A percentile compares a stretch with the other conserved stretches of the same genome.
These are phyloP conservation scores for Starmerella cellae DNA, from an alignment of 805 yeast species.

Conservation along the genomic window DNA sequence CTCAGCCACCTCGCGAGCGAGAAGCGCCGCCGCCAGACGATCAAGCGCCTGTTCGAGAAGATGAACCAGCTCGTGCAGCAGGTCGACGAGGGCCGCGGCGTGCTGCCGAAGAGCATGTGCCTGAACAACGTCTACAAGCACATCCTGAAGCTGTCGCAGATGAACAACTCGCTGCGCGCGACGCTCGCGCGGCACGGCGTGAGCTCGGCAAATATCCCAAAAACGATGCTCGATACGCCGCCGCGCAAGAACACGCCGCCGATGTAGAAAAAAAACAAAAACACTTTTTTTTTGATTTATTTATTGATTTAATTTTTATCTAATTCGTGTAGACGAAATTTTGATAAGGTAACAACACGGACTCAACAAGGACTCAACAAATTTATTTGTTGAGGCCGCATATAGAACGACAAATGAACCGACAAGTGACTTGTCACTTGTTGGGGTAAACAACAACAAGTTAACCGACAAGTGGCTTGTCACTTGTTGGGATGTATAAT, in stretches of 20 bases:
- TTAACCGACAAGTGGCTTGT: too few relatives aligned
- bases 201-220: slow-evolving; percentile 9
- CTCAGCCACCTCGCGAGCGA: slow-evolving; percentile 31
- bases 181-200: slow-evolving; percentile 18
- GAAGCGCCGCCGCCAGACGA: slow-evolving; percentile 30
- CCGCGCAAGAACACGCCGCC: background rate
- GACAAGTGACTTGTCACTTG: too few relatives aligned
- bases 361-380: too few relatives aligned
- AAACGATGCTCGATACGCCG: slow-evolving; percentile 1
- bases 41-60: slow-evolving; percentile 29
- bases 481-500: too few relatives aligned
- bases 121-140: slow-evolving; percentile 22
- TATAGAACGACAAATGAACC: too few relatives aligned
- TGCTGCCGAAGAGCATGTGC: slow-evolving; percentile 23
- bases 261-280: background rate
- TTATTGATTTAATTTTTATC: too few relatives aligned
- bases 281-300: too few relatives aligned
- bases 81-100: slow-evolving; percentile 5
- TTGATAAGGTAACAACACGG: too few relatives aligned
- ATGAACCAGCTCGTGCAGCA: slow-evolving; percentile 29
- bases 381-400: too few relatives aligned
- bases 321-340: too few relatives aligned
- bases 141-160: slow-evolving; percentile 19
- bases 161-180: slow-evolving; percentile 22
- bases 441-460: too few relatives aligned